These are phyloP conservation scores for Nicotiana otophora DNA, from an alignment of 257 asterid species.

Conservation along the genomic window DNA sequence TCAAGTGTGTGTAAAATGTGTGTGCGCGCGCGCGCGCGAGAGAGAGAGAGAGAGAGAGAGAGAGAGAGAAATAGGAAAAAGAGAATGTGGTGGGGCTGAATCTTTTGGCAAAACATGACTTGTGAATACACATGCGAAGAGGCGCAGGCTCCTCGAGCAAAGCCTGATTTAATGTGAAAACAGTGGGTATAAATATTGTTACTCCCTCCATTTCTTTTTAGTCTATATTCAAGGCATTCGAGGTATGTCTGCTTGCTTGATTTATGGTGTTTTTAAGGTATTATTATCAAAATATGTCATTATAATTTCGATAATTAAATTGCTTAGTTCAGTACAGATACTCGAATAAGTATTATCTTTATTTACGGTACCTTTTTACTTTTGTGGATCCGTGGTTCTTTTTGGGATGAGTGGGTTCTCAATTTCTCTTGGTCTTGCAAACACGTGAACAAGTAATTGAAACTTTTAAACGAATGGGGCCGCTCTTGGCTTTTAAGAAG, in stretches of 20 bases:
- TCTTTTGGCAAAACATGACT: background rate
- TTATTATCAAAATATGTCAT: too few relatives aligned
- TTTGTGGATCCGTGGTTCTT: background rate
- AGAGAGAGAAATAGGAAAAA: background rate
- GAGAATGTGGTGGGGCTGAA: background rate
- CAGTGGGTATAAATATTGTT: background rate
- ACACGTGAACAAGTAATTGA: slow-evolving; percentile 3
- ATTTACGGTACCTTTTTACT: background rate
- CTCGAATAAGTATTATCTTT: background rate
- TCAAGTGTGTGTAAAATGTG: background rate
- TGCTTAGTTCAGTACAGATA: too few relatives aligned
- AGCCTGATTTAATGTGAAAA: background rate
- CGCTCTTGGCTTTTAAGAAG: background rate
- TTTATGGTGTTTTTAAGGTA: too few relatives aligned
- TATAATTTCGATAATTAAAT: too few relatives aligned
- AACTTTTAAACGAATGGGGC: background rate
- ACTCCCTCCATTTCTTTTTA: background rate
- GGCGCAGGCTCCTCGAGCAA: background rate
- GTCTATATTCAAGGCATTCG: too few relatives aligned
- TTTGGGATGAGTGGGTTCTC: background rate
- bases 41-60: too few relatives aligned
- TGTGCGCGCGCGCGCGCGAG: too few relatives aligned
- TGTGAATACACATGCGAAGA: background rate
- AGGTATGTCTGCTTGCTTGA: too few relatives aligned
- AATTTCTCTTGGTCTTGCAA: background rate